These are phyloP conservation scores for Malassezia equina DNA, from an alignment of 1,284 basidiomycete genomes.

Conservation along the genomic window DNA sequence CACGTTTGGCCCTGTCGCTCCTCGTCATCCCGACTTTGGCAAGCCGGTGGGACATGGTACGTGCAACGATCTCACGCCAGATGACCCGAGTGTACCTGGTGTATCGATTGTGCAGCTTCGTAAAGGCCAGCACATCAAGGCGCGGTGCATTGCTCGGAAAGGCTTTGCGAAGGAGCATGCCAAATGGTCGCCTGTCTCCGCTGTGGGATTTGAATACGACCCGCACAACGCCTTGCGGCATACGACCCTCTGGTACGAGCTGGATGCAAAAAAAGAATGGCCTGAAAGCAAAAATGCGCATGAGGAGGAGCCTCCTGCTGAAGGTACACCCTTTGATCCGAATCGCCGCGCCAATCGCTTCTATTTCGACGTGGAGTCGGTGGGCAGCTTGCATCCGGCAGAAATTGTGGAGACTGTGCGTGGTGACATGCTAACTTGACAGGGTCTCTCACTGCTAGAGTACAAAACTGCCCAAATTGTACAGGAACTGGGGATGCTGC, in stretches of 20 bases:
- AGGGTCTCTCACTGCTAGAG: constrained; percentile 38
- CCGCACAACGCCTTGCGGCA: constrained; percentile 94
- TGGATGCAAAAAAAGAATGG: constrained; percentile 44
- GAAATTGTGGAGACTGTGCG: constrained; percentile 42
- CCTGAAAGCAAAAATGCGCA: constrained; percentile 39
- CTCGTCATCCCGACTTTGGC: constrained; percentile 61
- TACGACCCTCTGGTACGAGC: constrained; percentile 89
- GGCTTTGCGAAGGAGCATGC: constrained; percentile 97
- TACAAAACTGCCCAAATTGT: constrained; percentile 42
- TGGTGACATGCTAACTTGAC: neutral
- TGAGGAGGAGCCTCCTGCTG: constrained; percentile 39
- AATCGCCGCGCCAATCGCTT: constrained; percentile 34
- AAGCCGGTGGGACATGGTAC: constrained; percentile 71
- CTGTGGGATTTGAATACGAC: constrained; percentile 94
- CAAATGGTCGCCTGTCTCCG: constrained; percentile 95
- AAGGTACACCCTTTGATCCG: constrained; percentile 39
- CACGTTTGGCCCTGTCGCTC: constrained; percentile 23
- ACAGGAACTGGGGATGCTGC: constrained; percentile 40
- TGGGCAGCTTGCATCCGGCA: constrained; percentile 38
- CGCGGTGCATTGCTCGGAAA: constrained; percentile 88
- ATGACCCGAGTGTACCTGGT: constrained; percentile 24
- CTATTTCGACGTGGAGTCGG: constrained; percentile 46
- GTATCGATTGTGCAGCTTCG: constrained; percentile 84
- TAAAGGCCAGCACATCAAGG: constrained; percentile 80
- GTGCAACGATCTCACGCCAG: constrained; percentile 30